These are phyloP conservation scores for Trebouxia sp. DNA, from an alignment of 139 green algal genomes.

Conservation along the genomic window DNA sequence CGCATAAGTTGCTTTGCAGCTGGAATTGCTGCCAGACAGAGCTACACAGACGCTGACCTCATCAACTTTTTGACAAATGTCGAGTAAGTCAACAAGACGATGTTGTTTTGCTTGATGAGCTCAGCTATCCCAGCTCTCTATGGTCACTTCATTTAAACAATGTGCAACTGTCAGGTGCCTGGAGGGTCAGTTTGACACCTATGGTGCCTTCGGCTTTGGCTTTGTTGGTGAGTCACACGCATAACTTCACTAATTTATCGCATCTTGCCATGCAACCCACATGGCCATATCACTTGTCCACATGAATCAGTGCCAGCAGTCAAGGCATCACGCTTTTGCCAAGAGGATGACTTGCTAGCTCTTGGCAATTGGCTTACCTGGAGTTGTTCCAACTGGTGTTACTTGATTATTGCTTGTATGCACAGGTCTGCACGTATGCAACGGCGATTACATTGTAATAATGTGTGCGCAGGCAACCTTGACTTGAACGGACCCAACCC, in stretches of 20 bases:
- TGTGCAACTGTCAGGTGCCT: constrained; percentile 34
- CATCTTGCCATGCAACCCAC: not conserved
- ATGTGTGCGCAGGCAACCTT: constrained; percentile 1
- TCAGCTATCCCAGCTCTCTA: not conserved
- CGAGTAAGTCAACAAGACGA: constrained; percentile 22
- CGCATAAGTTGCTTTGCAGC: constrained; percentile 2
- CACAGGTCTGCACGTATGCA: too few species aligned
- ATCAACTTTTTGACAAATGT: constrained; percentile 41
- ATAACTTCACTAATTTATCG: not conserved
- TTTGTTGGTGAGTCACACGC: constrained; percentile 34
- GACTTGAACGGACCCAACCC: constrained; percentile 27
- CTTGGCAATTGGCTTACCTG: too few species aligned
- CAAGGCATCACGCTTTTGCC: too few species aligned
- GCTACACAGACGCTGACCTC: constrained; percentile 37
- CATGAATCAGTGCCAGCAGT: too few species aligned
- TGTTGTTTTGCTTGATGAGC: not conserved
- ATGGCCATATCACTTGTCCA: too few species aligned
- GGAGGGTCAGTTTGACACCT: constrained; percentile 52
- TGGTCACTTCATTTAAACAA: too few species aligned
- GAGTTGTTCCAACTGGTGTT: too few species aligned
- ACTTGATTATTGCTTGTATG: too few species aligned
- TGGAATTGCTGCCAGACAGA: constrained; percentile 21
- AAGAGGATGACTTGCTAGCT: too few species aligned
- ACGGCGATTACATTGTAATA: not conserved
- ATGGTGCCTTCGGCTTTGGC: constrained; percentile 41